Conservation (phyloP, 257 asterid genomes). For the Fraxinus pennsylvanica region DNA sequence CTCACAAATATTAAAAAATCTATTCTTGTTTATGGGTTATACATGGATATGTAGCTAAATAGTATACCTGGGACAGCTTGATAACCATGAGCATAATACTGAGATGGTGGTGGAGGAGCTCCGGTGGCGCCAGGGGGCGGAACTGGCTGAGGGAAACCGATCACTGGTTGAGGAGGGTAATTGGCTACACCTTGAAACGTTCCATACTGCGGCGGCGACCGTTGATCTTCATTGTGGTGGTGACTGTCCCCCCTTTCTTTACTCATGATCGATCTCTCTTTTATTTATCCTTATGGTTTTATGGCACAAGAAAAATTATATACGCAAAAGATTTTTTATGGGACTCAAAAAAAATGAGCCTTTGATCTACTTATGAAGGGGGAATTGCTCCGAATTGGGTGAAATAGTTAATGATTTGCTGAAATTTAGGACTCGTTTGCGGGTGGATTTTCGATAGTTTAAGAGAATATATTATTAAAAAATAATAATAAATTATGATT, state of each 20-base stretch:
- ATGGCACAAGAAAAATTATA: not conserved
- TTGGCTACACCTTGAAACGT: constrained; percentile 86
- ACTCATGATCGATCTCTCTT: constrained; percentile 42
- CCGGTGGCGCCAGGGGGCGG: constrained; percentile 77
- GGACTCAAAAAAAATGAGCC: not conserved
- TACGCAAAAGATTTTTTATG: too few species aligned
- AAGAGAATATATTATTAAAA: too few species aligned
- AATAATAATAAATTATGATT: too few species aligned
- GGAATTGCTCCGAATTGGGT: too few species aligned
- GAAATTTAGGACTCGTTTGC: not conserved
- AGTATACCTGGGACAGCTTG: constrained; percentile 76
- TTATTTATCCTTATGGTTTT: not conserved
- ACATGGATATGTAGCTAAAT: not conserved
- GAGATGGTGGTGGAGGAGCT: constrained; percentile 44
- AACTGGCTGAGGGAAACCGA: constrained; percentile 83
- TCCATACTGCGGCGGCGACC: constrained; percentile 48
- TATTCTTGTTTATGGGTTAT: constrained; percentile 6
- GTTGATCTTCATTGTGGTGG: constrained; percentile 26
- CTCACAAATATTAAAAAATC: not conserved
- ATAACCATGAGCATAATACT: constrained; percentile 69
- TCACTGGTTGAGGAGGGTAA: constrained; percentile 64
- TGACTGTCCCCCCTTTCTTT: constrained; percentile 48
- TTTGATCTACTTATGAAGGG: not conserved
- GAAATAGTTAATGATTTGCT: not conserved
- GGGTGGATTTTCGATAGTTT: too few species aligned